A percentile compares a stretch with the other conserved stretches of the same genome.
Conservation (phyloP, 495 filamentous ascomycete species). For the Hyaloscypha variabilis region DNA sequence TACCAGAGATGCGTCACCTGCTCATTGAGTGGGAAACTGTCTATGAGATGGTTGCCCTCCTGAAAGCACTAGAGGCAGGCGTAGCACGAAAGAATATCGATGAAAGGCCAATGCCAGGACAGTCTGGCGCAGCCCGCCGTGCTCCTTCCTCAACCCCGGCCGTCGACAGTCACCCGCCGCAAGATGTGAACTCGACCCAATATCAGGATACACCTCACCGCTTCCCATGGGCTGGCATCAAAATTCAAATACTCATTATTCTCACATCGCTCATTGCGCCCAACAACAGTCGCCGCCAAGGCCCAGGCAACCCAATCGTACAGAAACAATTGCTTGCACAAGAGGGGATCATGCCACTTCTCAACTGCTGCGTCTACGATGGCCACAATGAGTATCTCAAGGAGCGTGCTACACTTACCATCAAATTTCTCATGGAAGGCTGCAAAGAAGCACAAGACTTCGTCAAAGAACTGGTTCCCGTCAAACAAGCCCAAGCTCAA, state of each 20-base stretch:
- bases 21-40: constrained; percentile 87
- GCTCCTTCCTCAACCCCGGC: constrained; percentile 31
- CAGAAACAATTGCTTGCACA: constrained; percentile 82
- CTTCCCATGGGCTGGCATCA: constrained; percentile 92
- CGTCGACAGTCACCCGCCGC: constrained; percentile 43
- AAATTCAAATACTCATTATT: constrained; percentile 87
- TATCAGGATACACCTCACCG: constrained; percentile 74
- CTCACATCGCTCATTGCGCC: constrained; percentile 76
- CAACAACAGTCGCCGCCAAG: constrained; percentile 35
- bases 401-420: constrained; percentile 87
- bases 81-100: constrained; percentile 72
- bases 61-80: constrained; percentile 82
- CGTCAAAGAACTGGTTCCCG: constrained; percentile 59
- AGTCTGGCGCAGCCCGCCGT: constrained; percentile 25
- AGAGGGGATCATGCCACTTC: constrained; percentile 81
- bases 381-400: constrained; percentile 88
- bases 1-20: constrained; percentile 54
- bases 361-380: constrained; percentile 84
- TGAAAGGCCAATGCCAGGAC: constrained; percentile 38
- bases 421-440: constrained; percentile 87
- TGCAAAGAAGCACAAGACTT: constrained; percentile 78
- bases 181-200: constrained; percentile 41
- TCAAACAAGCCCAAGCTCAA: constrained; percentile 32
- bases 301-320: constrained; percentile 64
- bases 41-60: constrained; percentile 79